Evolutionary conservation across 2,329 filamentous ascomycete genomes (phyloP).

Genomic region (Samsoniella hepiali): DNA sequence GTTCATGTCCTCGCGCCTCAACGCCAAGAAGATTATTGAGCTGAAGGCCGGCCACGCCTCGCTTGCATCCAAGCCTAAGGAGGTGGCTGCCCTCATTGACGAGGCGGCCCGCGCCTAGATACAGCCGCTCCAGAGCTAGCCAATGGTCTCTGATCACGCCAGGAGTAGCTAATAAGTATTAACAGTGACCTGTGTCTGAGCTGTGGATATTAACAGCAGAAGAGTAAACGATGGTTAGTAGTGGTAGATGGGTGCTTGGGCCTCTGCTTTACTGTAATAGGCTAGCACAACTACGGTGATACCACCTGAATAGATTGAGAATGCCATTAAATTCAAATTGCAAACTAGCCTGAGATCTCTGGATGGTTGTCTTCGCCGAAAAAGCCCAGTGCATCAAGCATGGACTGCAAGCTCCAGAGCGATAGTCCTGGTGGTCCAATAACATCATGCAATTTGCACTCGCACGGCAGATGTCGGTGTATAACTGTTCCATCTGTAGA

Average conservation of each 20-base stretch:
- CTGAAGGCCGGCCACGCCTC: constrained; percentile 10
- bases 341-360: too few species aligned
- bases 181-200: too few species aligned
- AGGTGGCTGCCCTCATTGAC: constrained; percentile 8
- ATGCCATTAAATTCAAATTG: too few species aligned
- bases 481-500: neutral
- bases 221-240: too few species aligned
- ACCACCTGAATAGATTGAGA: too few species aligned
- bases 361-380: neutral
- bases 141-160: too few species aligned
- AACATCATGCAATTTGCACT: neutral
- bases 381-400: neutral
- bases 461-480: neutral
- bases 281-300: too few species aligned
- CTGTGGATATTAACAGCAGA: too few species aligned
- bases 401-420: neutral
- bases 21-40: constrained; percentile 14
- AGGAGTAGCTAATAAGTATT: too few species aligned
- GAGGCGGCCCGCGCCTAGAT: constrained; percentile 1
- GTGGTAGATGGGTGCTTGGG: too few species aligned
- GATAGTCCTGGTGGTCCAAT: neutral
- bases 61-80: constrained; percentile 7
- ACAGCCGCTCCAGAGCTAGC: too few species aligned
- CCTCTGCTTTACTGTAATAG: too few species aligned
- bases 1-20: constrained; percentile 5